Conservation (phyloP, 352 stramenopile genomes). For the Phytophthora pini region DNA sequence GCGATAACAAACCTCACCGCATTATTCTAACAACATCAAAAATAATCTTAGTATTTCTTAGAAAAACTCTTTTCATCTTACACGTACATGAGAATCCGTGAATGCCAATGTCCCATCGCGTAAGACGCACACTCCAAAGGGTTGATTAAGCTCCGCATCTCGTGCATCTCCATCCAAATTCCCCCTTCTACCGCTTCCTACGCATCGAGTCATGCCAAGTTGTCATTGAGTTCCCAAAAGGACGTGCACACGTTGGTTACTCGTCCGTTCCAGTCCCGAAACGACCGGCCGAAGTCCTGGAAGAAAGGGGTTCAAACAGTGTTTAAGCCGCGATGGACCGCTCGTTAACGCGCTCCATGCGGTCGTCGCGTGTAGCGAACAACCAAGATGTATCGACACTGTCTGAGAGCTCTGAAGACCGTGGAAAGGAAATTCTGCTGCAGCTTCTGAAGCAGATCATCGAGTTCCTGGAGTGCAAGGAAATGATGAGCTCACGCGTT, state of each 20-base stretch:
- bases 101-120: conserved; percentile 36
- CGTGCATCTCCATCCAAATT: conserved; percentile 37
- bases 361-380: conserved; percentile 15
- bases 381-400: conserved; percentile 25
- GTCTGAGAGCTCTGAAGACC: conserved; percentile 11
- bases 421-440: conserved; percentile 48
- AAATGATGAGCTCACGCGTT: conserved; percentile 43
- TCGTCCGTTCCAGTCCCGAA: conserved; percentile 24
- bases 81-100: conserved; percentile 44
- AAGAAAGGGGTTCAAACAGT: conserved; percentile 1
- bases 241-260: conserved; percentile 9
- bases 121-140: conserved; percentile 43
- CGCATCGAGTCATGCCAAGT: background rate
- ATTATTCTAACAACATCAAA: conserved; percentile 38
- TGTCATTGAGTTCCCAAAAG: conserved; percentile 9
- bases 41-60: conserved; percentile 2
- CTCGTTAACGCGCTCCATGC: conserved; percentile 24
- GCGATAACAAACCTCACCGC: conserved; percentile 42
- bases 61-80: background rate
- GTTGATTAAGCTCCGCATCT: conserved; percentile 43
- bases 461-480: conserved; percentile 61
- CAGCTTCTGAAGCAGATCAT: conserved; percentile 56
- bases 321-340: conserved; percentile 26
- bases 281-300: conserved; percentile 10
- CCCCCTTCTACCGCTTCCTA: conserved; percentile 36